These are phyloP conservation scores for Suillus cothurnatus DNA, from an alignment of 768 basidiomycete genomes.

Conservation along the genomic window DNA sequence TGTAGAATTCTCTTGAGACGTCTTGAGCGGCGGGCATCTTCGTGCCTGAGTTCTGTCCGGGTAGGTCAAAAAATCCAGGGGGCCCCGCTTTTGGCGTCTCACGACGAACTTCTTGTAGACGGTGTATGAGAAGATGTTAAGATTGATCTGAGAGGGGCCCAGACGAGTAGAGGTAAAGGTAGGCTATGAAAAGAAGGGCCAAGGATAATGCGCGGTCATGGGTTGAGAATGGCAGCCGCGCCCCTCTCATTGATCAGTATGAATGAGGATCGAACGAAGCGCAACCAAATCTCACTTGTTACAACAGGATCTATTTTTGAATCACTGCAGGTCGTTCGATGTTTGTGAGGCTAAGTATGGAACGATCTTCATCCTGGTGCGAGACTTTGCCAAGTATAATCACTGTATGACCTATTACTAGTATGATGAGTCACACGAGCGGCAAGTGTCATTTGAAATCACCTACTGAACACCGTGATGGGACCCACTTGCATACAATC, in stretches of 20 bases:
- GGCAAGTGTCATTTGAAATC: not conserved
- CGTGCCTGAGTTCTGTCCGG: no score
- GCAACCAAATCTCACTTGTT: not conserved
- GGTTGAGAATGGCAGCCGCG: not conserved
- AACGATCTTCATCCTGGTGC: not conserved
- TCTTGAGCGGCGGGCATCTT: not conserved
- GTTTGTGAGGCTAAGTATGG: not conserved
- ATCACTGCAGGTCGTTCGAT: not conserved
- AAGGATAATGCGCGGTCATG: not conserved
- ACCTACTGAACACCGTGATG: not conserved
- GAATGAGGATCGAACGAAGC: no score
- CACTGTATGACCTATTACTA: not conserved
- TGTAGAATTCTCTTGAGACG: not conserved
- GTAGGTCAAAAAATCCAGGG: not conserved
- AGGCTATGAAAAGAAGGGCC: not conserved
- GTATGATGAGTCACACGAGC: not conserved
- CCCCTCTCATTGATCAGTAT: not conserved
- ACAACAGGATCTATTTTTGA: not conserved
- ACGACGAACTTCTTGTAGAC: not conserved
- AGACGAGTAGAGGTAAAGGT: not conserved
- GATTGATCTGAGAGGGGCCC: not conserved
- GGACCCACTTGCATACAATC: not conserved
- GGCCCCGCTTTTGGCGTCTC: not conserved
- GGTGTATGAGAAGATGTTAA: not conserved
- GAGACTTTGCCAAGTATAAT: not conserved